These are phyloP conservation scores for Rheum nobile DNA, from an alignment of 148 eudicot species.

Conservation along the genomic window DNA sequence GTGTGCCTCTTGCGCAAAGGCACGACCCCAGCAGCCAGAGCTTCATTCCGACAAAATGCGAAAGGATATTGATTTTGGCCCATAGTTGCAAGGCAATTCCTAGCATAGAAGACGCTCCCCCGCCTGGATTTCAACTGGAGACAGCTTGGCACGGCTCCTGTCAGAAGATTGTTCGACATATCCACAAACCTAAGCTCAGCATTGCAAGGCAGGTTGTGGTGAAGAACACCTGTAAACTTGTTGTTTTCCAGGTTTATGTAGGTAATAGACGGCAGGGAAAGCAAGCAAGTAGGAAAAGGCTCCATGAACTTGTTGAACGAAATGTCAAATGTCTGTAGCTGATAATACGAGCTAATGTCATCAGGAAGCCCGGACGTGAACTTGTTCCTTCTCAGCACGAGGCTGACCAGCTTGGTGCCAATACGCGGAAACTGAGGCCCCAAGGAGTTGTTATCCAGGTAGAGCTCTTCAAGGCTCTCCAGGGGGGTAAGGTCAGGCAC, in stretches of 20 bases:
- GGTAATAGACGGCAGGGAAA: constrained; percentile 52
- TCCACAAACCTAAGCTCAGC: constrained; percentile 46
- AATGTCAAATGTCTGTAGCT: constrained; percentile 50
- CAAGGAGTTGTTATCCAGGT: constrained; percentile 51
- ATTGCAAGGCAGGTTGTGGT: constrained; percentile 35
- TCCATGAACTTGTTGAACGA: constrained; percentile 68
- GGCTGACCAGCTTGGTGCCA: constrained; percentile 34
- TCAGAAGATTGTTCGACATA: constrained; percentile 55
- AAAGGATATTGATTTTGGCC: constrained; percentile 40
- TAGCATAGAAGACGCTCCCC: constrained; percentile 23
- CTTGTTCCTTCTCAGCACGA: constrained; percentile 49
- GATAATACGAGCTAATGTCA: constrained; percentile 47
- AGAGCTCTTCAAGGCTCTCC: constrained; percentile 59
- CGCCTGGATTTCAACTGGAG: constrained; percentile 25
- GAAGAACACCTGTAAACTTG: constrained; percentile 58
- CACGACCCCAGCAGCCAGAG: constrained; percentile 77
- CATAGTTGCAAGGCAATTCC: constrained; percentile 44
- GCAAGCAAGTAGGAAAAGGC: constrained; percentile 45
- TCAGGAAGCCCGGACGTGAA: constrained; percentile 48
- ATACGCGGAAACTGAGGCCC: constrained; percentile 71
- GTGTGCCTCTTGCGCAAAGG: constrained; percentile 29
- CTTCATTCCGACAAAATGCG: constrained; percentile 66
- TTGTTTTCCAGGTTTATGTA: constrained; percentile 50
- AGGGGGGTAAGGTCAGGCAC: constrained; percentile 63
- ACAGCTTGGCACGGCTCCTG: constrained; percentile 57